Conservation (phyloP, 192 early-diverging fungal species). For the Entomortierella chlamydospora region DNA sequence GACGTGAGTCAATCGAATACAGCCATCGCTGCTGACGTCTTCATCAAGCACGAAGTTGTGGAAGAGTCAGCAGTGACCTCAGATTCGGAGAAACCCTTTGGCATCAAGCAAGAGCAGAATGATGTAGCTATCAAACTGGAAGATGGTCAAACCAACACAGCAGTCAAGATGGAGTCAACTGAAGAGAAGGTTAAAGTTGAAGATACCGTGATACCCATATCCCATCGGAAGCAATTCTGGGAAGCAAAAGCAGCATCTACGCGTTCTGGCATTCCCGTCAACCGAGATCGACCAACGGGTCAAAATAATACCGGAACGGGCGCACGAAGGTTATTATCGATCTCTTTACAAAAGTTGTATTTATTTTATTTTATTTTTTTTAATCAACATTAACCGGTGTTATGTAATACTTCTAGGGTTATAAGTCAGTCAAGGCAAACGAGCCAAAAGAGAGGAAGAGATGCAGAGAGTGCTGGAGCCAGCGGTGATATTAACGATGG, state of each 20-base stretch:
- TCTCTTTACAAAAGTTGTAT: too few relatives aligned
- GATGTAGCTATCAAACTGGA: constrained; percentile 21
- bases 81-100: background rate
- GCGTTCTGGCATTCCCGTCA: constrained; percentile 25
- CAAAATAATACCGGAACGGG: background rate
- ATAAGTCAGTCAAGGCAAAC: background rate
- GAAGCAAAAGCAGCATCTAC: constrained; percentile 22
- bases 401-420: background rate
- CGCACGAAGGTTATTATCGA: background rate
- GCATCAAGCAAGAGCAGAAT: constrained; percentile 1
- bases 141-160: background rate
- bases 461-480: constrained; percentile 1
- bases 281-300: constrained; percentile 2
- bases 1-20: background rate
- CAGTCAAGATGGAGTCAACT: background rate
- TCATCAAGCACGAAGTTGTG: constrained; percentile 5
- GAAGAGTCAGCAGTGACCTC: background rate
- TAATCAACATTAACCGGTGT: background rate
- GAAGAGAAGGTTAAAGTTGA: constrained; percentile 7
- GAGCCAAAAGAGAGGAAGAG: constrained; percentile 18
- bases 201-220: constrained; percentile 15
- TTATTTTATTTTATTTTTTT: too few relatives aligned
- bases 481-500: constrained; percentile 13
- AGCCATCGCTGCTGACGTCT: background rate
- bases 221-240: constrained; percentile 38